A percentile compares a stretch with the other conserved stretches of the same genome.
These are phyloP conservation scores for Saccharomycopsis sp. DNA, from an alignment of 805 yeast species.

Conservation along the genomic window DNA sequence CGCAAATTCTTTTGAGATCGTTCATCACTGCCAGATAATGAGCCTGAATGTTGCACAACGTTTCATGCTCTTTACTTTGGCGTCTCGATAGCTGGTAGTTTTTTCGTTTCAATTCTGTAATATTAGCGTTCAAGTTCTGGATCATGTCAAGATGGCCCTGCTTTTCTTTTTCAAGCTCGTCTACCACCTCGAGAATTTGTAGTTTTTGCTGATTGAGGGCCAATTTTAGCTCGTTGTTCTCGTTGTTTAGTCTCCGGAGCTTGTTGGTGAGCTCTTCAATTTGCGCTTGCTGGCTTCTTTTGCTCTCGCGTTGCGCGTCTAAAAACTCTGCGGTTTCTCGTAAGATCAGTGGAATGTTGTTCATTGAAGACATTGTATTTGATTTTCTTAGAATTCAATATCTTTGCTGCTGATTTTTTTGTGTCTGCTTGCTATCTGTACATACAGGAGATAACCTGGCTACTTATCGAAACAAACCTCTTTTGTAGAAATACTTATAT, in stretches of 20 bases:
- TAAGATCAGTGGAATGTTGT: not conserved
- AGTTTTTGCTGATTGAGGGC: not conserved
- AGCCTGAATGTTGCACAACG: not conserved
- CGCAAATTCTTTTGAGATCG: not conserved
- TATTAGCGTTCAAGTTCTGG: not conserved
- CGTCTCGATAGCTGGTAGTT: not conserved
- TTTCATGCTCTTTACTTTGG: not conserved
- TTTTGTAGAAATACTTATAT: no score
- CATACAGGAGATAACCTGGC: no score
- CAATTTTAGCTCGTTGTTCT: not conserved
- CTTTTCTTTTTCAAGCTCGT: not conserved
- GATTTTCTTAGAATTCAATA: no score
- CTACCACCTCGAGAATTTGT: not conserved
- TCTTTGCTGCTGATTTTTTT: not conserved
- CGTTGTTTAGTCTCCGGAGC: not conserved
- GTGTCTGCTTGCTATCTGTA: no score
- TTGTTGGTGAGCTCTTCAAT: not conserved
- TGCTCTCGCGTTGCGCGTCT: not conserved
- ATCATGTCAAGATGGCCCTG: not conserved
- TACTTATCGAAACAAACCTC: no score
- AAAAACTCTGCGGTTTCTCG: constrained; percentile 1
- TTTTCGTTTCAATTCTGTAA: not conserved
- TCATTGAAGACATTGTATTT: not conserved
- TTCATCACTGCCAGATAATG: not conserved
- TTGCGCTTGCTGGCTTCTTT: not conserved